These are phyloP conservation scores for Saitozyma sp. DNA, from an alignment of 768 basidiomycete species.

Conservation along the genomic window DNA sequence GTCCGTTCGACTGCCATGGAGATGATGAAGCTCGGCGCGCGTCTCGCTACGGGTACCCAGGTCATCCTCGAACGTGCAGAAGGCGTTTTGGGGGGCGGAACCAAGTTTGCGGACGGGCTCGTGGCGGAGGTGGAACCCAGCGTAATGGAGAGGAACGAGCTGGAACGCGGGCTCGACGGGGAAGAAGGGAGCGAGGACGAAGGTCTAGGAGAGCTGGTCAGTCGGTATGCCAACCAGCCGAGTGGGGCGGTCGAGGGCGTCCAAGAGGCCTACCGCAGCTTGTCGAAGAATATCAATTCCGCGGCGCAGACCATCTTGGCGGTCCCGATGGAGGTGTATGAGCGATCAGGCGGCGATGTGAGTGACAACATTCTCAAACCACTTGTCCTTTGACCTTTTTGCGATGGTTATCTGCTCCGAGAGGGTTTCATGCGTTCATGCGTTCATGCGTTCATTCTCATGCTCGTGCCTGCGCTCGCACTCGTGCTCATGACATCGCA, in stretches of 20 bases:
- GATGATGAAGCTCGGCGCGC: slow-evolving; percentile 90
- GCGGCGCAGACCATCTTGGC: slow-evolving; percentile 98
- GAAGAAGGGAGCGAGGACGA: slow-evolving; percentile 26
- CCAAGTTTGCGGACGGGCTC: slow-evolving; percentile 65
- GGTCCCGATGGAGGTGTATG: slow-evolving; percentile 98
- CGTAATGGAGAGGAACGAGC: slow-evolving; percentile 28
- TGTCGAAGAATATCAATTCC: slow-evolving; percentile 80
- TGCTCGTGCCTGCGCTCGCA: too few species aligned
- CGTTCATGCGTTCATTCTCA: background rate
- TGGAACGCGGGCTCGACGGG: slow-evolving; percentile 7
- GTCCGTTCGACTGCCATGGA: slow-evolving; percentile 93
- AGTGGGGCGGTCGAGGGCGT: slow-evolving; percentile 79
- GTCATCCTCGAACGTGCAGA: slow-evolving; percentile 96
- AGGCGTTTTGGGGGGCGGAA: slow-evolving; percentile 68
- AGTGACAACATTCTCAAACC: slow-evolving; percentile 33
- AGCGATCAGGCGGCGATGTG: slow-evolving; percentile 87
- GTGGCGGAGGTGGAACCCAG: slow-evolving; percentile 64
- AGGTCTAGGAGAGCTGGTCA: slow-evolving; percentile 49
- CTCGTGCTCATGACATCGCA: slow-evolving; percentile 51
- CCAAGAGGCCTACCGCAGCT: slow-evolving; percentile 83
- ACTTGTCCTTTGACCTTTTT: background rate
- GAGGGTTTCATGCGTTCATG: background rate
- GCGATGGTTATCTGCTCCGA: too few species aligned
- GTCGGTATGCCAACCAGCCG: slow-evolving; percentile 91
- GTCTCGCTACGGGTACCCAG: slow-evolving; percentile 93